Evolutionary conservation across 2,329 filamentous ascomycete genomes (phyloP).

Genomic region (Paecilomyces sp.): DNA sequence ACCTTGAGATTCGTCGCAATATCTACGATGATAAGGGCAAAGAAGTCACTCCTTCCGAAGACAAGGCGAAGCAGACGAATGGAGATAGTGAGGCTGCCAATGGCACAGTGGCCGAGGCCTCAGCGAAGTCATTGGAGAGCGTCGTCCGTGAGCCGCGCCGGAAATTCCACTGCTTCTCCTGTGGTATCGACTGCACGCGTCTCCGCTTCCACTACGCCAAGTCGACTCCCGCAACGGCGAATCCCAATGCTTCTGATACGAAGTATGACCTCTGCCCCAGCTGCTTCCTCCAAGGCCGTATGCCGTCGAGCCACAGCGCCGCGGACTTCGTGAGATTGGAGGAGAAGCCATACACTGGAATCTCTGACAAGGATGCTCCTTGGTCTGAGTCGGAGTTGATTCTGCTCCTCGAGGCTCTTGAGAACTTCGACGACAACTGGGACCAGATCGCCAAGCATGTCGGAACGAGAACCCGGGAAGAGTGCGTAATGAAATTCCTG

Average conservation of each 20-base stretch:
- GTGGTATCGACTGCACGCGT: constrained; percentile 79
- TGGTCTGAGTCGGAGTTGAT: constrained; percentile 90
- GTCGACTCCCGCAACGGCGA: constrained; percentile 47
- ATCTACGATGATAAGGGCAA: constrained; percentile 92
- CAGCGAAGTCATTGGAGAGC: constrained; percentile 57
- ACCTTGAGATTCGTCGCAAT: constrained; percentile 88
- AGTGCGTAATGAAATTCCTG: constrained; percentile 94
- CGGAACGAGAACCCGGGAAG: constrained; percentile 81
- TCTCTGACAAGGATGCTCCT: constrained; percentile 75
- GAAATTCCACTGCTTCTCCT: constrained; percentile 76
- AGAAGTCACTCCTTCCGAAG: constrained; percentile 65
- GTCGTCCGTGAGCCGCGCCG: constrained; percentile 57
- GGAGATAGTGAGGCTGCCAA: constrained; percentile 69
- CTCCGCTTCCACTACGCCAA: constrained; percentile 66
- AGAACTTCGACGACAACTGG: constrained; percentile 95
- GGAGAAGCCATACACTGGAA: constrained; percentile 71
- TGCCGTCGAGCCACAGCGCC: constrained; percentile 70
- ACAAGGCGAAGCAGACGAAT: constrained; percentile 60
- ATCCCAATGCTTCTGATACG: constrained; percentile 50
- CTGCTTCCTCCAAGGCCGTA: constrained; percentile 78
- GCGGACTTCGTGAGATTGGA: constrained; percentile 84
- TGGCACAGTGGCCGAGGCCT: constrained; percentile 48
- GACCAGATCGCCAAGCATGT: constrained; percentile 87
- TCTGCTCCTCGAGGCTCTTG: constrained; percentile 81
- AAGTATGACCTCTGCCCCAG: constrained; percentile 88